These are phyloP conservation scores for Backusella macrospora DNA, from an alignment of 192 early-diverging fungal species.

Conservation along the genomic window DNA sequence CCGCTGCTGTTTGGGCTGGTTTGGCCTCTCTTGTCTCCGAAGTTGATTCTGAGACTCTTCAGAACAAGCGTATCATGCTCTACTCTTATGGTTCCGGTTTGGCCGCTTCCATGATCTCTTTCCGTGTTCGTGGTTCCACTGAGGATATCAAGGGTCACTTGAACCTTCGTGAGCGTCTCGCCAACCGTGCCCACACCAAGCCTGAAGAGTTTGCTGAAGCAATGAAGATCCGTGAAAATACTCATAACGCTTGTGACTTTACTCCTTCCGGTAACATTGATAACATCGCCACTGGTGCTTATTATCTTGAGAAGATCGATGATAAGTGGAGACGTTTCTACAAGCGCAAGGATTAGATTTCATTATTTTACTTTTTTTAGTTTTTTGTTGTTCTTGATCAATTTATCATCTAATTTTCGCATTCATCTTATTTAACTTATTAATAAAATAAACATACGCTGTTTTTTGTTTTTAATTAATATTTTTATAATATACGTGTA, in stretches of 20 bases:
- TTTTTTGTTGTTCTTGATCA: conserved; percentile 1
- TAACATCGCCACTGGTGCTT: conserved; percentile 72
- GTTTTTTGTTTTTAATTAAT: conserved; percentile 9
- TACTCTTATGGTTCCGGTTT: conserved; percentile 98
- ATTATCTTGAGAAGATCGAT: conserved; percentile 89
- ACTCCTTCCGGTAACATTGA: conserved; percentile 70
- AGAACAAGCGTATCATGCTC: conserved; percentile 82
- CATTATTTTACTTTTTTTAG: background rate
- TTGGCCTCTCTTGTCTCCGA: conserved; percentile 82
- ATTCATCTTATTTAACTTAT: conserved; percentile 12
- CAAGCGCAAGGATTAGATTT: conserved; percentile 53
- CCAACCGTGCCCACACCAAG: conserved; percentile 70
- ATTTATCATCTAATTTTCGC: conserved; percentile 16
- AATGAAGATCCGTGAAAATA: conserved; percentile 87
- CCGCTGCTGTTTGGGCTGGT: conserved; percentile 61
- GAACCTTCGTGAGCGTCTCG: conserved; percentile 71
- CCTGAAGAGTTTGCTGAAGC: conserved; percentile 78
- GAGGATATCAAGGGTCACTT: conserved; percentile 62
- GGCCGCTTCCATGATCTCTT: conserved; percentile 91
- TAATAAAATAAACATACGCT: conserved; percentile 7
- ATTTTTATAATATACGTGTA: background rate
- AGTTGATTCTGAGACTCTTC: conserved; percentile 66
- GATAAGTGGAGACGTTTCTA: conserved; percentile 92
- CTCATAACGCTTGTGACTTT: conserved; percentile 83
- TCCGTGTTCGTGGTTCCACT: conserved; percentile 75